These are phyloP conservation scores for Panicum virgatum DNA, from an alignment of 202 grass and related monocot genomes.

Conservation along the genomic window DNA sequence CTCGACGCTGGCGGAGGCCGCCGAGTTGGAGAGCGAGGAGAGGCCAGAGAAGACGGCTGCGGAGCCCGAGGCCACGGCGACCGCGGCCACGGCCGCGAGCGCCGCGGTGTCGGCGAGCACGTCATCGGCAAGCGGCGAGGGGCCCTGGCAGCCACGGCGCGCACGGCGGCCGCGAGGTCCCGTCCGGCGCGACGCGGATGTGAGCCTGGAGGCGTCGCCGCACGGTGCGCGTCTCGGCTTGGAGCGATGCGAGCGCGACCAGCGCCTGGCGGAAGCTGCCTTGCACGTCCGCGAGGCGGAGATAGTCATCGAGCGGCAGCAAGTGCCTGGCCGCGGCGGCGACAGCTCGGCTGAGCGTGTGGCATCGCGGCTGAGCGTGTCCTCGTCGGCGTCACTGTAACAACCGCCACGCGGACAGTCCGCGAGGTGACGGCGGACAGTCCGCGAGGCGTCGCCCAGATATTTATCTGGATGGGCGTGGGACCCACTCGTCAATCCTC, in stretches of 20 bases:
- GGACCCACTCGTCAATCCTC: too few species aligned
- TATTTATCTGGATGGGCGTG: too few species aligned
- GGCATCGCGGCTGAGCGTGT: too few species aligned
- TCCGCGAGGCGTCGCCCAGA: too few species aligned
- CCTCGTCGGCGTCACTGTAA: too few species aligned
- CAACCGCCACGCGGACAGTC: too few species aligned
- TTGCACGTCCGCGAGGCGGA: conserved; percentile 68
- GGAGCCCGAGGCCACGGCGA: conserved; percentile 45
- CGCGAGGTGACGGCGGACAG: too few species aligned
- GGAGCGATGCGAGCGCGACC: conserved; percentile 42
- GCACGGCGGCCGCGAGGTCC: conserved; percentile 45
- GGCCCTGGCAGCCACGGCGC: not conserved
- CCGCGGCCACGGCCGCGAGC: conserved; percentile 28
- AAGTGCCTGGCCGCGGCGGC: too few species aligned
- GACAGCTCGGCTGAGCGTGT: too few species aligned
- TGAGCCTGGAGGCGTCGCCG: conserved; percentile 30
- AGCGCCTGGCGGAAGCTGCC: conserved; percentile 54
- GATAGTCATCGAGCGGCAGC: conserved; percentile 63
- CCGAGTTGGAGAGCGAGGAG: conserved; percentile 46
- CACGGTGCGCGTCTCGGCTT: conserved; percentile 47
- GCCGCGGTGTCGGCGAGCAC: conserved; percentile 25
- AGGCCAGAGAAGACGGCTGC: conserved; percentile 60
- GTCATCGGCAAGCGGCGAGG: not conserved
- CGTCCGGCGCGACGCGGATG: conserved; percentile 39
- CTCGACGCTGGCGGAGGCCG: conserved; percentile 32